Percentiles rank a stretch among this genome's conserved stretches.
These are phyloP conservation scores for Cyclotella baltica DNA, from an alignment of 108 stramenopile species.

Conservation along the genomic window DNA sequence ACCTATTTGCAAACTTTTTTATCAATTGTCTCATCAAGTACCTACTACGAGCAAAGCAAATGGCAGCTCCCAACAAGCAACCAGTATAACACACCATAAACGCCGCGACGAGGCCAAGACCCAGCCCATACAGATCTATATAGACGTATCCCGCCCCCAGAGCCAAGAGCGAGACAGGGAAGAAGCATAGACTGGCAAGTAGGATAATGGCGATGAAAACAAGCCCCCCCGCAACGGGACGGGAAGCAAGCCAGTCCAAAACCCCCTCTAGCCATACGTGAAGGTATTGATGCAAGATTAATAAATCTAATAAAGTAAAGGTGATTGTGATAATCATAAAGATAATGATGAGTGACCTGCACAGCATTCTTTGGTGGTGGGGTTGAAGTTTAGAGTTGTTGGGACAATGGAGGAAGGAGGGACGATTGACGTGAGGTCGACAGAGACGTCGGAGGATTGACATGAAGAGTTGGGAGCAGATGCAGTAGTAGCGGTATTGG, in stretches of 20 bases:
- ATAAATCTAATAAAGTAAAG: constrained; percentile 41
- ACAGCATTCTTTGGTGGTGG: constrained; percentile 28
- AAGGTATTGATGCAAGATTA: constrained; percentile 46
- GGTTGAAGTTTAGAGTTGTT: constrained; percentile 10
- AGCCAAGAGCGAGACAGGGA: constrained; percentile 33
- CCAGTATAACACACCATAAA: constrained; percentile 48
- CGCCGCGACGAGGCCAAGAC: constrained; percentile 36
- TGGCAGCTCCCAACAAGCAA: constrained; percentile 39
- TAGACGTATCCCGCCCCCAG: constrained; percentile 54
- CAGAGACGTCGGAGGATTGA: constrained; percentile 19
- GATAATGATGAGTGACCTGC: constrained; percentile 42
- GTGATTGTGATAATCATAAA: constrained; percentile 59
- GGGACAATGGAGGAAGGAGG: constrained; percentile 9
- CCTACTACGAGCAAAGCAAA: constrained; percentile 49
- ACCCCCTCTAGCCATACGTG: constrained; percentile 32
- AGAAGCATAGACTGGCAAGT: constrained; percentile 42
- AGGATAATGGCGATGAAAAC: constrained; percentile 42
- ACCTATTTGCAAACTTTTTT: constrained; percentile 35
- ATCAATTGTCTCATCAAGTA: constrained; percentile 53
- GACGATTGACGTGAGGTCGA: constrained; percentile 26
- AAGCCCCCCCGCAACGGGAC: constrained; percentile 38
- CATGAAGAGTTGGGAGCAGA: constrained; percentile 8
- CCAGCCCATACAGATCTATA: constrained; percentile 42
- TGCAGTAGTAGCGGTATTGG: constrained; percentile 5
- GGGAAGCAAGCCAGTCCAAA: constrained; percentile 22